A percentile compares a stretch with the other conserved stretches of the same genome.
These are phyloP conservation scores for Lipomyces starkeyi DNA, from an alignment of 805 yeast species.

Conservation along the genomic window DNA sequence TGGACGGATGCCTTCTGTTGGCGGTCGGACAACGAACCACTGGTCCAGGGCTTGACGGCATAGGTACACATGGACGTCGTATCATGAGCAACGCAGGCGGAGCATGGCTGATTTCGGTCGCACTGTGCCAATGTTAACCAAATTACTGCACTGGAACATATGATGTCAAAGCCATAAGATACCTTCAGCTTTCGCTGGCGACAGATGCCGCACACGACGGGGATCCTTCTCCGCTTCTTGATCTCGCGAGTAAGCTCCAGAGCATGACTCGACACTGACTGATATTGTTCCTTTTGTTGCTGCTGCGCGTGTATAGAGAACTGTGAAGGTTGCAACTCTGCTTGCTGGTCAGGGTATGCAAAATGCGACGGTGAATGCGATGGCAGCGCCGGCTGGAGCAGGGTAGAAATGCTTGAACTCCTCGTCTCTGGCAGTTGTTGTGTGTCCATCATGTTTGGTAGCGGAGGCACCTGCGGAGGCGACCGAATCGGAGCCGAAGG, in stretches of 20 bases:
- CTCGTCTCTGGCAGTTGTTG: not conserved
- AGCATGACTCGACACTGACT: not conserved
- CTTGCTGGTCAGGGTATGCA: slow-evolving; percentile 4
- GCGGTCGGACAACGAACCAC: not conserved
- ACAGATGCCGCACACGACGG: slow-evolving; percentile 38
- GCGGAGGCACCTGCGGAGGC: not conserved
- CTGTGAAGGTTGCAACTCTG: not conserved
- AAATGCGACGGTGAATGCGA: slow-evolving; percentile 19
- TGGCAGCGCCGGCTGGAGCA: not conserved
- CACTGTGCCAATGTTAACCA: slow-evolving; percentile 12
- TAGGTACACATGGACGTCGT: slow-evolving; percentile 22
- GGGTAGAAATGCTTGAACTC: not conserved
- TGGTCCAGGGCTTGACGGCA: slow-evolving; percentile 26
- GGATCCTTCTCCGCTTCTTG: slow-evolving; percentile 31
- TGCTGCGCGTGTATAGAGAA: not conserved
- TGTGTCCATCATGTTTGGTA: not conserved
- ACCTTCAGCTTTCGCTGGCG: slow-evolving; percentile 39
- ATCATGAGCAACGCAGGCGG: slow-evolving; percentile 28
- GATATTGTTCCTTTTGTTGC: not conserved
- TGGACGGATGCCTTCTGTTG: not conserved
- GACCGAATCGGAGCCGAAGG: not conserved
- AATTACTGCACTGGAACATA: not conserved
- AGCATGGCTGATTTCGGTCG: slow-evolving; percentile 31
- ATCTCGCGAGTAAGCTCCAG: not conserved
- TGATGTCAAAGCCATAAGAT: not conserved